Percentiles rank a stretch among this genome's conserved stretches.
These are phyloP conservation scores for Globisporangium uncinulatum DNA, from an alignment of 352 stramenopile species.

Conservation along the genomic window DNA sequence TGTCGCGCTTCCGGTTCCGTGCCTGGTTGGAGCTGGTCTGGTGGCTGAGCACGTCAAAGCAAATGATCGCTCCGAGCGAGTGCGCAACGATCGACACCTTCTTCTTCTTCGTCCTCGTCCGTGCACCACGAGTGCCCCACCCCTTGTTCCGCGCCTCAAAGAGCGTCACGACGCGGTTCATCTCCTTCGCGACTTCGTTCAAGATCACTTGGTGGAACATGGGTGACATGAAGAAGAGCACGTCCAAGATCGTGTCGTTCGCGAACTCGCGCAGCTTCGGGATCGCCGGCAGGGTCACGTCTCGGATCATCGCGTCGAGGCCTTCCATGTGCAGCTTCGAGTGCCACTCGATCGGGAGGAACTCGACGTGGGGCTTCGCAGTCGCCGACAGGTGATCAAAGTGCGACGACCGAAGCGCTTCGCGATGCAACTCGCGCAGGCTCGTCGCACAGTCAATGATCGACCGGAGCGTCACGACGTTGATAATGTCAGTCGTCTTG, in stretches of 20 bases:
- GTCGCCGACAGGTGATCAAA: constrained; percentile 46
- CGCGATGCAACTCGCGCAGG: constrained; percentile 55
- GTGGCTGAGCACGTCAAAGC: constrained; percentile 88
- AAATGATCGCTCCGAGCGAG: constrained; percentile 89
- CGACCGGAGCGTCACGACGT: constrained; percentile 72
- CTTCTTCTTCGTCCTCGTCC: constrained; percentile 21
- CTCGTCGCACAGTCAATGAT: constrained; percentile 80
- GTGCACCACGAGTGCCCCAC: constrained; percentile 22
- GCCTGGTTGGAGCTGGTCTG: constrained; percentile 44
- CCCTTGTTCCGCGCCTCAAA: constrained; percentile 63
- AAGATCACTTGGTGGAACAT: constrained; percentile 91
- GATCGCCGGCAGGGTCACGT: constrained; percentile 82
- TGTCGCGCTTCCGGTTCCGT: constrained; percentile 16
- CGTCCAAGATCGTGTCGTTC: constrained; percentile 91
- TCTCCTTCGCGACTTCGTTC: constrained; percentile 87
- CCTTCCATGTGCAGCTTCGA: constrained; percentile 81
- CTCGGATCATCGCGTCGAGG: constrained; percentile 58
- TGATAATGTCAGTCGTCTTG: constrained; percentile 83
- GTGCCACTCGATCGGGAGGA: constrained; percentile 84
- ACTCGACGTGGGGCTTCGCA: constrained; percentile 49
- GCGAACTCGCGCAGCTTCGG: constrained; percentile 89
- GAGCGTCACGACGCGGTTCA: constrained; percentile 84
- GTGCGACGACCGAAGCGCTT: constrained; percentile 59
- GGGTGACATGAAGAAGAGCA: constrained; percentile 91
- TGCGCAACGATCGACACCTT: constrained; percentile 88